phyloP scores from a whole-genome alignment of 1,139 yeast species.

The Entelexis sorbosivorans region DNA sequence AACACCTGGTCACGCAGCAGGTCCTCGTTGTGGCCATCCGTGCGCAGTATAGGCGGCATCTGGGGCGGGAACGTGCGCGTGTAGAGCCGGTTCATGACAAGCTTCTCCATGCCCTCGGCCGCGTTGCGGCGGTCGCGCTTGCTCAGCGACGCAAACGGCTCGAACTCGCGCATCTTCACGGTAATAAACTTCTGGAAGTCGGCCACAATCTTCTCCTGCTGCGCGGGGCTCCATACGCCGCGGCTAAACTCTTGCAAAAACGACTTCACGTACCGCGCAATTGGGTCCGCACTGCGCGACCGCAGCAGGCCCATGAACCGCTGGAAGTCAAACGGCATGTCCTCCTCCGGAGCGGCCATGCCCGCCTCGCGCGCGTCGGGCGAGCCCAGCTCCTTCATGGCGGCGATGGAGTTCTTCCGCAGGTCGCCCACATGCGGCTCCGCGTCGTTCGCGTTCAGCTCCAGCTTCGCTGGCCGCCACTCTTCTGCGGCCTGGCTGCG shows the following conservation, averaged over 20 bases:
- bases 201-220: conserved; percentile 61
- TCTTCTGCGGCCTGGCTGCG: not conserved
- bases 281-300: conserved; percentile 72
- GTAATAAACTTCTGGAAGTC: conserved; percentile 23
- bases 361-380: conserved; percentile 4
- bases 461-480: conserved; percentile 10
- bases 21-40: conserved; percentile 50
- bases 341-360: conserved; percentile 21
- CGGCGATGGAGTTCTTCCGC: conserved; percentile 18
- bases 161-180: conserved; percentile 43
- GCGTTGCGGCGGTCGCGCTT: conserved; percentile 57
- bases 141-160: conserved; percentile 60
- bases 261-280: conserved; percentile 73
- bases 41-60: conserved; percentile 38
- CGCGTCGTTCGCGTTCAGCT: not conserved
- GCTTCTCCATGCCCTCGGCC: conserved; percentile 83
- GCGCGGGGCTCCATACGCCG: conserved; percentile 62
- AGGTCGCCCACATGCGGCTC: conserved; percentile 11
- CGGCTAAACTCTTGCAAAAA: conserved; percentile 61
- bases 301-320: conserved; percentile 61
- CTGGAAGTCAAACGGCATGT: conserved; percentile 64
- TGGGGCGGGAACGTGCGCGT: conserved; percentile 73
- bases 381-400: conserved; percentile 16
- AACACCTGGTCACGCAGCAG: conserved; percentile 50
- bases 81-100: conserved; percentile 79